Conservation (phyloP, 2,329 filamentous ascomycete species). For the Eutypella sp. region DNA sequence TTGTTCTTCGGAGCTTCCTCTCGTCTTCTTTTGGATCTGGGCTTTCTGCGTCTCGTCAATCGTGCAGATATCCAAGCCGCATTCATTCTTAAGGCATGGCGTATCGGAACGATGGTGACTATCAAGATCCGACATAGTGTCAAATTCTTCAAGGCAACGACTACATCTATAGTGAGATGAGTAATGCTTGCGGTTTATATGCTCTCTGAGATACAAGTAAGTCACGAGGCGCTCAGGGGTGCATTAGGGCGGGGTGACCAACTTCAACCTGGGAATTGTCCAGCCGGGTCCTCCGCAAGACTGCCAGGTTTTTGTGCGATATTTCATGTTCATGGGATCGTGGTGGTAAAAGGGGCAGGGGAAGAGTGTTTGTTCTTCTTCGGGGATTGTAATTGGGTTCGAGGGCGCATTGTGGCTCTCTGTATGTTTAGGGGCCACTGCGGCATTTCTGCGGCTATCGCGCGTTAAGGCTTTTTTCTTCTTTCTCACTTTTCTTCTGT, state of each 20-base stretch:
- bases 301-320: conserved; percentile 9
- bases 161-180: conserved; percentile 7
- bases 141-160: conserved; percentile 12
- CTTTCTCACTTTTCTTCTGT: too few species aligned
- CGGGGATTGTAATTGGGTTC: background rate
- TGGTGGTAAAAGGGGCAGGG: conserved; percentile 9
- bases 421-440: too few species aligned
- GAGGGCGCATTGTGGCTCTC: too few species aligned
- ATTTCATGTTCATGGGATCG: conserved; percentile 4
- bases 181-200: conserved; percentile 14
- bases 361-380: conserved; percentile 2
- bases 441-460: too few species aligned
- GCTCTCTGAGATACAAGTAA: conserved; percentile 7
- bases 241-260: background rate
- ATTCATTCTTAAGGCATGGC: conserved; percentile 1
- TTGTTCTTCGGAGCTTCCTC: conserved; percentile 9
- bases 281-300: conserved; percentile 7
- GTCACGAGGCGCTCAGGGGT: background rate
- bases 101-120: conserved; percentile 7
- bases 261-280: conserved; percentile 11
- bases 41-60: conserved; percentile 10
- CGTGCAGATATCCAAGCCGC: background rate
- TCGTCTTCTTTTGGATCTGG: conserved; percentile 10
- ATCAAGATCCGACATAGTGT: conserved; percentile 6
- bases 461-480: too few species aligned